These are phyloP conservation scores for Claviceps sp. DNA, from an alignment of 2,329 filamentous ascomycete species.

Conservation along the genomic window DNA sequence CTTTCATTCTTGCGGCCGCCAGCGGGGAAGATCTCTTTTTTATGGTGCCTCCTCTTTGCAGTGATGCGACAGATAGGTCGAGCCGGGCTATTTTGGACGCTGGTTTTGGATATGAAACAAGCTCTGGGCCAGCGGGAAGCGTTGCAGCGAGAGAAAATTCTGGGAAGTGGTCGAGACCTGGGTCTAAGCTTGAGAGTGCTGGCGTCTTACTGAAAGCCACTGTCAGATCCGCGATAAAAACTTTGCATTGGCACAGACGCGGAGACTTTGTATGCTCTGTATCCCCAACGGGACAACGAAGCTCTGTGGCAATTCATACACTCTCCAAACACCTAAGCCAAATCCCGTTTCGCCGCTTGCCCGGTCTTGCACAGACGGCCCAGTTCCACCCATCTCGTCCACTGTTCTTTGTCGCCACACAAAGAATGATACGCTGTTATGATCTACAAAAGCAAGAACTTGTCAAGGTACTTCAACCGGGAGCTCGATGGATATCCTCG, in stretches of 20 bases:
- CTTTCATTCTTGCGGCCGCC: slow-evolving; percentile 69
- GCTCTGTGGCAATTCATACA: slow-evolving; percentile 86
- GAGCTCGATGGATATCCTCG: slow-evolving; percentile 82
- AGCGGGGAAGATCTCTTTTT: slow-evolving; percentile 78
- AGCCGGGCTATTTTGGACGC: slow-evolving; percentile 69
- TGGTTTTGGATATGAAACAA: slow-evolving; percentile 87
- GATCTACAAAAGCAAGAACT: slow-evolving; percentile 85
- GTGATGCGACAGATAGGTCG: slow-evolving; percentile 57
- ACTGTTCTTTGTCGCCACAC: slow-evolving; percentile 91
- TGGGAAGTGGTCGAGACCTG: slow-evolving; percentile 74
- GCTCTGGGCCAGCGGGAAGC: slow-evolving; percentile 37
- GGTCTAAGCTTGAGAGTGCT: slow-evolving; percentile 56
- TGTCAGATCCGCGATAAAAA: slow-evolving; percentile 69
- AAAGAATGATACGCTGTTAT: slow-evolving; percentile 85
- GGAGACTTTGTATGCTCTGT: slow-evolving; percentile 93
- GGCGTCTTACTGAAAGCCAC: slow-evolving; percentile 72
- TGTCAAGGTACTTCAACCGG: slow-evolving; percentile 84
- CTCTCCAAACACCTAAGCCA: slow-evolving; percentile 91
- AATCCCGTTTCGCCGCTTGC: slow-evolving; percentile 70
- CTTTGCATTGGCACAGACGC: slow-evolving; percentile 82
- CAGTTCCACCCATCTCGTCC: slow-evolving; percentile 91
- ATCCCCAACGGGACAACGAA: slow-evolving; percentile 63
- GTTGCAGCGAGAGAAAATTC: slow-evolving; percentile 58
- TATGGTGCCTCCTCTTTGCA: slow-evolving; percentile 61
- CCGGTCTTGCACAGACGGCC: slow-evolving; percentile 70